Conservation (phyloP, 148 eudicot species). For the Cornus kousa region DNA sequence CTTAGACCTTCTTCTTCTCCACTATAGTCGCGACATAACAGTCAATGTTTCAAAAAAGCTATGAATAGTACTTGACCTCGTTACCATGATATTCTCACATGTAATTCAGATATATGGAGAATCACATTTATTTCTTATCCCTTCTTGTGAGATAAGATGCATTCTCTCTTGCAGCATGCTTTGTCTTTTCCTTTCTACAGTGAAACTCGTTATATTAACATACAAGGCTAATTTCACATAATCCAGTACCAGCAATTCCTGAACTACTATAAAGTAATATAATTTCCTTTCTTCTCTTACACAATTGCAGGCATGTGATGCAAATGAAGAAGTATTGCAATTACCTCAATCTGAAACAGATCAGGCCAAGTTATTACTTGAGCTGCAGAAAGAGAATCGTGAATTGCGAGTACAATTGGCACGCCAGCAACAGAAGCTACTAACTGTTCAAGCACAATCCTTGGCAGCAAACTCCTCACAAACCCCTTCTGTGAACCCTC, state of each 20-base stretch:
- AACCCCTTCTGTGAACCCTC: conserved; percentile 40
- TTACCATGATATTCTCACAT: neutral
- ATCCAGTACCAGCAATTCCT: neutral
- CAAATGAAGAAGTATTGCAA: conserved; percentile 55
- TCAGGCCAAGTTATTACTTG: conserved; percentile 67
- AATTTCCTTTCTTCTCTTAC: neutral
- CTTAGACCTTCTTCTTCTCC: neutral
- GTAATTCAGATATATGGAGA: neutral
- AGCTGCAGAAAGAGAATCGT: conserved; percentile 78
- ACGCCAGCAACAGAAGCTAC: conserved; percentile 73
- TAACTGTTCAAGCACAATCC: conserved; percentile 65
- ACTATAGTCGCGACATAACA: neutral
- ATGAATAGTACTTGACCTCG: neutral
- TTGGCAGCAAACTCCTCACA: conserved; percentile 66
- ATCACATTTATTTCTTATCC: too few species aligned
- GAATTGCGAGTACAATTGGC: conserved; percentile 70
- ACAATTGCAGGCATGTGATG: conserved; percentile 51
- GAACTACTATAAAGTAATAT: neutral
- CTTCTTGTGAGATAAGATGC: too few species aligned
- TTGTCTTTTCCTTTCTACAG: too few species aligned
- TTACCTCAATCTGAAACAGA: conserved; percentile 52
- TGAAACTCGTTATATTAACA: too few species aligned
- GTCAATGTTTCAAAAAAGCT: neutral
- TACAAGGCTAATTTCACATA: too few species aligned
- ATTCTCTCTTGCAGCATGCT: too few species aligned